These are phyloP conservation scores for Collybiopsis confluens DNA, from an alignment of 768 basidiomycete species.

Conservation along the genomic window DNA sequence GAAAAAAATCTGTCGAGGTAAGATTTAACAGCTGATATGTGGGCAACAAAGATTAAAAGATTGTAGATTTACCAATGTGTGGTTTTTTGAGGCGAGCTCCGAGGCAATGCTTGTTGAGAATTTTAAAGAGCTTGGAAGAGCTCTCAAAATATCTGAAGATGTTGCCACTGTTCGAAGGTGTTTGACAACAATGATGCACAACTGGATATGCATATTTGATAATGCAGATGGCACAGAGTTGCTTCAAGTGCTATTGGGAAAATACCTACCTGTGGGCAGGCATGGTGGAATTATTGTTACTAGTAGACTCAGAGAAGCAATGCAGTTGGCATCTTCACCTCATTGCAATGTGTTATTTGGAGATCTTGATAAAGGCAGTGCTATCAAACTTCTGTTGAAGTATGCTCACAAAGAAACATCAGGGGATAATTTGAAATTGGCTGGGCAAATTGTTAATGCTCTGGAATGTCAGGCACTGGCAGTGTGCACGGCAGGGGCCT, in stretches of 20 bases:
- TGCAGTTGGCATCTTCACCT: not conserved
- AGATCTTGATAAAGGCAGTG: slow-evolving; percentile 4
- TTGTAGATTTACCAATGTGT: no score
- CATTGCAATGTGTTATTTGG: not conserved
- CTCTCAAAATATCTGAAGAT: not conserved
- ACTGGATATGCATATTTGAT: slow-evolving; percentile 8
- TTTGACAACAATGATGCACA: slow-evolving; percentile 4
- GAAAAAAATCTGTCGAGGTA: not conserved
- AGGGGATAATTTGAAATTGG: not conserved
- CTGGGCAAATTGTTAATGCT: slow-evolving; percentile 7
- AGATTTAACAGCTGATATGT: no score
- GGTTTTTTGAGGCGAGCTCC: slow-evolving; percentile 6
- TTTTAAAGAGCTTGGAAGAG: slow-evolving; percentile 1
- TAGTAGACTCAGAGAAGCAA: slow-evolving; percentile 7
- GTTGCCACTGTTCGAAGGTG: not conserved
- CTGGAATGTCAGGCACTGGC: not conserved
- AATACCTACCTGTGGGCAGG: slow-evolving; percentile 2
- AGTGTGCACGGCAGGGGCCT: not conserved
- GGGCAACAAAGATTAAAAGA: no score
- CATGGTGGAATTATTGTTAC: slow-evolving; percentile 13
- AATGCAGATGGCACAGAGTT: not conserved
- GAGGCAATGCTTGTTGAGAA: slow-evolving; percentile 1
- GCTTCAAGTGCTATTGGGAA: not conserved
- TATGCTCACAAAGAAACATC: not conserved
- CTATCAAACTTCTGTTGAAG: slow-evolving; percentile 2